These are phyloP conservation scores for Pichia sp. DNA, from an alignment of 1,139 yeast genomes.

Conservation along the genomic window DNA sequence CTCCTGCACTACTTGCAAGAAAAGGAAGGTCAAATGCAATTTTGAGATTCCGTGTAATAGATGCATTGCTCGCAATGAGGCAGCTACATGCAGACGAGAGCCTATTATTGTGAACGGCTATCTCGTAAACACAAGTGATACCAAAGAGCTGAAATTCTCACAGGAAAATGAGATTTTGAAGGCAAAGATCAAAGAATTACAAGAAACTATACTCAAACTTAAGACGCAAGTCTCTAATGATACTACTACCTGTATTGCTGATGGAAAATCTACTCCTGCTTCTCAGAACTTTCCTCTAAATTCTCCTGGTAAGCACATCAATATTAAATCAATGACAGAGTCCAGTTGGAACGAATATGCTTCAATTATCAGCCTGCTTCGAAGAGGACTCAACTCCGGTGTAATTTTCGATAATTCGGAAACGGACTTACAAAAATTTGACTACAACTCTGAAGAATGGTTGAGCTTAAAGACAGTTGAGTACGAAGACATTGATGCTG, in stretches of 20 bases:
- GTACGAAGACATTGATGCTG: conserved; percentile 8
- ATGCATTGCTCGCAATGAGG: conserved; percentile 28
- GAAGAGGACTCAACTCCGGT: conserved; percentile 22
- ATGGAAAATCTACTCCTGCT: too few species aligned
- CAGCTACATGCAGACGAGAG: conserved; percentile 26
- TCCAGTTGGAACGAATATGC: conserved; percentile 22
- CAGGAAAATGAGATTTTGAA: conserved; percentile 26
- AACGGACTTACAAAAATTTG: conserved; percentile 9
- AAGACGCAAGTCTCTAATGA: conserved; percentile 5
- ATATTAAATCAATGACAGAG: neutral
- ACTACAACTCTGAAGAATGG: conserved; percentile 27
- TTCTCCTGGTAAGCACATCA: neutral
- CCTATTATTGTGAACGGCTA: conserved; percentile 26
- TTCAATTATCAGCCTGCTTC: conserved; percentile 20
- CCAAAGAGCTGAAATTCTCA: conserved; percentile 20
- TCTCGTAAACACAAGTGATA: conserved; percentile 20
- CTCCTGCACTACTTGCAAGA: conserved; percentile 28
- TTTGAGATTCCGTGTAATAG: conserved; percentile 31
- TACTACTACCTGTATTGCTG: neutral
- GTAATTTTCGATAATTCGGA: conserved; percentile 15
- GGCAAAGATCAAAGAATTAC: conserved; percentile 22
- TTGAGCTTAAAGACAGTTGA: conserved; percentile 13
- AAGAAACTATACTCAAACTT: conserved; percentile 17
- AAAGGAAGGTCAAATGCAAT: conserved; percentile 30
- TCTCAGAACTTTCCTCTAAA: too few species aligned